phyloP scores from a whole-genome alignment of 129 eudicot genomes.

The Apium graveolens region DNA sequence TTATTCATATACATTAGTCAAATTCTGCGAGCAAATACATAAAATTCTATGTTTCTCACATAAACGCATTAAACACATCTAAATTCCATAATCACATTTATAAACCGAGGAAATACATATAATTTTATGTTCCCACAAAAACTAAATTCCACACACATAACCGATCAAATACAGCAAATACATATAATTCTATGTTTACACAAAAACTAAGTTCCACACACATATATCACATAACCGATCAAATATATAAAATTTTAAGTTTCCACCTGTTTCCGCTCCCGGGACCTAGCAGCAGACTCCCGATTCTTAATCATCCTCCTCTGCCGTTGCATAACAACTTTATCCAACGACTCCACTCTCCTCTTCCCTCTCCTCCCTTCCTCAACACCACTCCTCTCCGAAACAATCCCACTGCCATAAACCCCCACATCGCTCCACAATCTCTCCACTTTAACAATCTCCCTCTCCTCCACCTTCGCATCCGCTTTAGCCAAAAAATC shows the following conservation, averaged over 20 bases:
- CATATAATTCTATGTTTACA: too few relatives aligned
- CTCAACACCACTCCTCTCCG: slow-evolving; percentile 23
- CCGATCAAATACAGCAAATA: too few relatives aligned
- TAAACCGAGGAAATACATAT: background rate
- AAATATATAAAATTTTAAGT: background rate
- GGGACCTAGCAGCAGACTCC: slow-evolving; percentile 90
- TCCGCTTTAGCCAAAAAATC: slow-evolving; percentile 69
- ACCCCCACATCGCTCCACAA: slow-evolving; percentile 26
- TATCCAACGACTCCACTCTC: slow-evolving; percentile 68
- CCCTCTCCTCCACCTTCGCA: slow-evolving; percentile 51
- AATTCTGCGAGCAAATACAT: too few relatives aligned
- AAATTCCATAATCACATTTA: background rate
- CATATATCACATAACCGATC: too few relatives aligned
- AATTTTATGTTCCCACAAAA: slow-evolving; percentile 13
- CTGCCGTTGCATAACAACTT: slow-evolving; percentile 81
- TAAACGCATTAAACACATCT: background rate
- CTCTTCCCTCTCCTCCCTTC: slow-evolving; percentile 54
- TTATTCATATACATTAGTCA: too few relatives aligned
- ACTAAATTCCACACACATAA: too few relatives aligned
- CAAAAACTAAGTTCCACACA: too few relatives aligned
- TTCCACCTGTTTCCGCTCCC: slow-evolving; percentile 82
- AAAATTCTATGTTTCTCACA: too few relatives aligned
- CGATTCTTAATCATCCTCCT: slow-evolving; percentile 96
- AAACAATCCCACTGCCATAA: slow-evolving; percentile 13
- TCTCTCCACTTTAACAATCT: slow-evolving; percentile 37